Evolutionary conservation across 2,329 filamentous ascomycete species (phyloP), one percentile per base, ranked within the genome.

Genomic region (Aschersonia sp.): DNA sequence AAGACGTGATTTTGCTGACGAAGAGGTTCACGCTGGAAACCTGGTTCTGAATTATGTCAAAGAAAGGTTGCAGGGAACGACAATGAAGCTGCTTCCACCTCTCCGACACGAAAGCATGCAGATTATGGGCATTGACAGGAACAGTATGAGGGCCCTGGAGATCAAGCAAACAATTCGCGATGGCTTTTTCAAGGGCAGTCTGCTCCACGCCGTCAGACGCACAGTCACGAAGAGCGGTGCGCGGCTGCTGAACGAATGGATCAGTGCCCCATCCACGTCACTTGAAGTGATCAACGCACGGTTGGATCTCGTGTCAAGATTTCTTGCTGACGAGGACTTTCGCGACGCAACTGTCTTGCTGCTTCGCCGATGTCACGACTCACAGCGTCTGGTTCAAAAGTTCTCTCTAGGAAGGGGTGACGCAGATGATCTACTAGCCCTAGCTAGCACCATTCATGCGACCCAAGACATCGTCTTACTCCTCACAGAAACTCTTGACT

Each of bases 181-280:
- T 56, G 81, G 84, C 3, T 65, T 74, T 22, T 83, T 84, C 40
- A 81, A 83, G 53, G 92, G 92, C 5, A 95, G 89, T 59, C 68
- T 98, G 42, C 68, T 98, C 39, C 88, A 97, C 65, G 84, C 87
- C n/a, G 76, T 97, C 46, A 79, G 89, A 50, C 78, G 83, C 47
- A 98, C 92, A 0, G 85, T 88, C 12, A 98, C 92, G 1, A 94
- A 89, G 59, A 89, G 90, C 54, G 92, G 92, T 47, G 83, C 88
- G 29, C 77, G 92, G 41, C 71, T 97, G 45, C 72, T 98, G 6
- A 83, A 83, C 52, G 82, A 88, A 54, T 87, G 92, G 72, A 68
- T 98, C n/a, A 81, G 84, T 76, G 79, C 87, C 1, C 92, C 92
- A 0, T 95, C 90, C 1, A 92, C 89, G n/a, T 94, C 84, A 7